Percentiles rank a stretch among this genome's conserved stretches.
These are phyloP conservation scores for Pittosporum tobira DNA, from an alignment of 129 eudicot species.

Conservation along the genomic window DNA sequence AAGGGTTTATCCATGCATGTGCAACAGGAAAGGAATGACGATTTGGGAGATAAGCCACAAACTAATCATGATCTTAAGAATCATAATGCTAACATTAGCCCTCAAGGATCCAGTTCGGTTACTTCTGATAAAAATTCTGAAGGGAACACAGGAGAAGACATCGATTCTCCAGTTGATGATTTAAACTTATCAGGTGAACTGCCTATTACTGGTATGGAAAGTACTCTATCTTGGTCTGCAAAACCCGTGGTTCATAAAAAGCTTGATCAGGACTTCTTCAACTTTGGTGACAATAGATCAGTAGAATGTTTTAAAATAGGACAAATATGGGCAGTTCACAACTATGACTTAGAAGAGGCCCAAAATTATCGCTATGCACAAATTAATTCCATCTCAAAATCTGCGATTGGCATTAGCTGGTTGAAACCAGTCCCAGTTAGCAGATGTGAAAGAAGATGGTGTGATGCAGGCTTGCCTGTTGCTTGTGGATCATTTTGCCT, in stretches of 20 bases:
- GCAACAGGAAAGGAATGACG: constrained; percentile 14
- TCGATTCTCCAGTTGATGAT: constrained; percentile 10
- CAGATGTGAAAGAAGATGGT: constrained; percentile 52
- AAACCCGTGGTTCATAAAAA: not conserved
- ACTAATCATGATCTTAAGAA: constrained; percentile 14
- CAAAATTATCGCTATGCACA: constrained; percentile 37
- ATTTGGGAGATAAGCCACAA: constrained; percentile 10
- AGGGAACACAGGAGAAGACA: constrained; percentile 31
- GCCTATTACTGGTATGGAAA: constrained; percentile 1
- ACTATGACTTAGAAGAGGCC: constrained; percentile 21
- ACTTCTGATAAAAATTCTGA: constrained; percentile 38
- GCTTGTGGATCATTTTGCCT: constrained; percentile 53
- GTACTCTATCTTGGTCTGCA: constrained; percentile 8
- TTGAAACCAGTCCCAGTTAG: constrained; percentile 44
- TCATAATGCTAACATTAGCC: constrained; percentile 11
- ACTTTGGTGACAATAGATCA: constrained; percentile 31
- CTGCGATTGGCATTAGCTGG: constrained; percentile 31
- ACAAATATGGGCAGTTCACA: constrained; percentile 64
- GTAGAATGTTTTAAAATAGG: constrained; percentile 27
- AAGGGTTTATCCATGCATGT: constrained; percentile 1
- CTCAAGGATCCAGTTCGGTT: constrained; percentile 36
- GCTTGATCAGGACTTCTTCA: constrained; percentile 31
- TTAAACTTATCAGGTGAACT: constrained; percentile 21
- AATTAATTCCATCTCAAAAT: constrained; percentile 21
- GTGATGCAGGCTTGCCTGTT: constrained; percentile 48